A percentile compares a stretch with the other conserved stretches of the same genome.
These are phyloP conservation scores for Ogataea allantospora DNA, from an alignment of 805 yeast genomes.

Conservation along the genomic window DNA sequence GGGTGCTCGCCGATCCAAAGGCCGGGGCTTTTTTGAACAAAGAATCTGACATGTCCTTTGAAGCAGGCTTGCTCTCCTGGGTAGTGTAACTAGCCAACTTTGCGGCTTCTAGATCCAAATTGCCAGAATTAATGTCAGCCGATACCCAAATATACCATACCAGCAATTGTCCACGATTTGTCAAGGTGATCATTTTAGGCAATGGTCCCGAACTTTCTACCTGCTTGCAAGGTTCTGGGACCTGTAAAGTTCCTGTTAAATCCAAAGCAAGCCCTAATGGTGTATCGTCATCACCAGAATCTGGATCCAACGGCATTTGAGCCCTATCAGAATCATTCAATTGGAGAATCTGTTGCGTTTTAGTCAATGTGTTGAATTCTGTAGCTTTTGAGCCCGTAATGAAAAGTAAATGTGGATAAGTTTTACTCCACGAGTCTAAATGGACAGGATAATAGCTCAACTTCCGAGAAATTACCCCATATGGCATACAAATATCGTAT, in stretches of 20 bases:
- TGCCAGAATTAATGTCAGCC: constrained; percentile 43
- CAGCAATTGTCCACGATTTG: constrained; percentile 59
- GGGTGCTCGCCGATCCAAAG: neutral
- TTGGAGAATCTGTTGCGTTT: constrained; percentile 41
- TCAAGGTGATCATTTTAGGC: constrained; percentile 64
- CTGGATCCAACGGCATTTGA: constrained; percentile 66
- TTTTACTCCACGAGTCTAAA: constrained; percentile 42
- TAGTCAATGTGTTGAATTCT: constrained; percentile 52
- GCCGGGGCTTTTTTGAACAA: neutral
- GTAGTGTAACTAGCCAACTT: neutral
- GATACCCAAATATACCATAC: constrained; percentile 66
- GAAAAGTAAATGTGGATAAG: constrained; percentile 37
- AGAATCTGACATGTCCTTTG: neutral
- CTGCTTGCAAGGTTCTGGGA: constrained; percentile 54
- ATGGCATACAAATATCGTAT: constrained; percentile 40
- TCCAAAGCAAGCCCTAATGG: constrained; percentile 73
- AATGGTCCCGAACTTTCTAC: constrained; percentile 58
- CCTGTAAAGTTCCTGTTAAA: constrained; percentile 41
- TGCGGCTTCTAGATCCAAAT: constrained; percentile 21
- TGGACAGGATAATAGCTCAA: constrained; percentile 44
- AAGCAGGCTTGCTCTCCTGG: neutral
- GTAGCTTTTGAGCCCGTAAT: constrained; percentile 63
- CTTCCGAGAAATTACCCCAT: constrained; percentile 46
- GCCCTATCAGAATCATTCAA: constrained; percentile 73
- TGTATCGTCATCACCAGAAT: constrained; percentile 62